Base-by-base conservation (phyloP, 139 green algal genomes). In the Chlorella sorokiniana region DNA sequence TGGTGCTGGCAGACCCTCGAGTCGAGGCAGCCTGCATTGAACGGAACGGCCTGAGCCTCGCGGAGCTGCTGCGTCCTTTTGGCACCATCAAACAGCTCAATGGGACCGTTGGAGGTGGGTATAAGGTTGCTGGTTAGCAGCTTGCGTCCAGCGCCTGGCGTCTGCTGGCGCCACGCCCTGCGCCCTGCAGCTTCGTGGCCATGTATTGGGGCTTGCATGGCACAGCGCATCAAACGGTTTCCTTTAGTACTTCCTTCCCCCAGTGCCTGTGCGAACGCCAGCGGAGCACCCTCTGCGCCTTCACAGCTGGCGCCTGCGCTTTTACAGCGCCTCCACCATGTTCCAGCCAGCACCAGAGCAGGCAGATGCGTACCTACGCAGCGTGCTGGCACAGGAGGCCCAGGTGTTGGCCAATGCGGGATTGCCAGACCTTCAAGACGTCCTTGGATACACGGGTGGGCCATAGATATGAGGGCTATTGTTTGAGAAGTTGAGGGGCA, bases 61-160 rank as follows among this genome's bases (percentile, higher is more conserved):
- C 93, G 0, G 94, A 97, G 67, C 59, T 97, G 51, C 81, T 97
- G 56, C 83, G 94, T 3, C 94, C 94, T 0, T 89, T 90, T 82
- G 88, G 89, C 27, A 83, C 86, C 11, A 76, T 95, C 6, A 81
- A 88, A 35, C 78, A 94, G 71, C 84, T 98, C 33, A 96, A 95
- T 52, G 92, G 94, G 93, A 79, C 67, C 2, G 54, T 85, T 18
- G 83, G 81, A 79, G 89, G 41, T 64, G 56, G 44, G 73, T 3
- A 0, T 9, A 16, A 37, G 38, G 14, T 18, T 18, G 22, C 16
- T 1, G 6, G 37, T n/a, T 31, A 25, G 6, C 56, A 3, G 23
- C 22, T 4, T 0, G 14, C 1, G 33, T 22, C 52, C 8, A 16
- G 29, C 51, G 62, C 0, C 27, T 29, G n/a, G 42, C 45, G 1